Evolutionary conservation across 1,284 basidiomycete species (phyloP), one percentile per base, ranked within the genome.

Genomic region (Austroboletus niveus): DNA sequence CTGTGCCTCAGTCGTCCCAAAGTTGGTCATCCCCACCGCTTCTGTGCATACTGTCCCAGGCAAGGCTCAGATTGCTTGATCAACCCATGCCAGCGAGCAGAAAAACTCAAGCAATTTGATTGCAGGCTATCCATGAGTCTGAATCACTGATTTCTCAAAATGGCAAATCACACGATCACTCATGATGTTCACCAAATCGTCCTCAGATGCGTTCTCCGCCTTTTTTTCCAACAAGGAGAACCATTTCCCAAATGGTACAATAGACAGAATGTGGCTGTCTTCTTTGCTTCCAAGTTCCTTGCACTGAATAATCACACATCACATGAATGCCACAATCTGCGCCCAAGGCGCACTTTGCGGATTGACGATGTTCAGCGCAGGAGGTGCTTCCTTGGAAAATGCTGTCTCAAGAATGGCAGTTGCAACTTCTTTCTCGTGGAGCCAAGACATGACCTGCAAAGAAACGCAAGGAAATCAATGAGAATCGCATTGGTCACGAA

Each of bases 21-120:
- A 48, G 39, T 49, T 57, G 1, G 60, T 32, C 43, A 29, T 29
- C 5, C 27, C 27, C 27, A 1, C 27, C 8, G 15, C 27, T 8
- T 29, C 27, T 7, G 27, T 29, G 5, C 14, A 3, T n/a, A 9
- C 36, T 4, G 36, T 7, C 17, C 4, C 14, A n/a, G 17, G 4
- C 15, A 20, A 22, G 2, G 8, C 15, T 24, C 59, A 59, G 7
- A 47, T 20, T 1, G 44, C 41, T 22, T 53, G 17, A 22, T 68
- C 65, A 2, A 48, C 53, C 0, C 29, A 48, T 2, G 58, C 42
- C 29, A 63, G 31, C 17, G 30, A 20, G 5, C 62, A 60, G 50
- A 67, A 59, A 38, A 58, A 68, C 20, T 59, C 59, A 20, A 69
- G 57, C 6, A 67, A 10, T 44, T 69, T 67, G 47, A 69, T 68